phyloP scores from a whole-genome alignment of 2,329 filamentous ascomycete species.

The Sporothrix luriei region DNA sequence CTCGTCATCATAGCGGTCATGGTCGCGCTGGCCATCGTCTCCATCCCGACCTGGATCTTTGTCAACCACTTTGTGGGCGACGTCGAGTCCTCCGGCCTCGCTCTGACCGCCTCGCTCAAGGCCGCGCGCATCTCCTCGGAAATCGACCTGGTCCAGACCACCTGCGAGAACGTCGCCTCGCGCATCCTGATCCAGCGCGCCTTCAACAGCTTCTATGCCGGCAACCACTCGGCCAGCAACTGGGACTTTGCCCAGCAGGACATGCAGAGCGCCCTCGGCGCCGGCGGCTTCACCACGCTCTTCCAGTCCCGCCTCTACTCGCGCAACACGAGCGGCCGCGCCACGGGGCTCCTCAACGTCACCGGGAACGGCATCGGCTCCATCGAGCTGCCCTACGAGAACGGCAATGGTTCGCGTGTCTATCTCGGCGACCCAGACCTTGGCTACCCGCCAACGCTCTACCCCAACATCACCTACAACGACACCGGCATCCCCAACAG shows the following conservation, averaged over 20 bases:
- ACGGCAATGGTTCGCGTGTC: conserved; percentile 60
- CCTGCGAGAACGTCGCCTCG: conserved; percentile 71
- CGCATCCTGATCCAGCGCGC: conserved; percentile 61
- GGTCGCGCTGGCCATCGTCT: conserved; percentile 73
- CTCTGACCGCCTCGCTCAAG: conserved; percentile 82
- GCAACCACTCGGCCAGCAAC: conserved; percentile 59
- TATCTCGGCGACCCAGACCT: conserved; percentile 62
- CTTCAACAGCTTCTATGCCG: conserved; percentile 55
- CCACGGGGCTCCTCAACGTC: conserved; percentile 63
- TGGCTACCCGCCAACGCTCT: conserved; percentile 74
- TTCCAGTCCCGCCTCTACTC: conserved; percentile 76
- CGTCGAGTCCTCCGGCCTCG: conserved; percentile 63
- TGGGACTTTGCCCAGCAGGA: conserved; percentile 67
- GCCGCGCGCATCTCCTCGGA: conserved; percentile 78
- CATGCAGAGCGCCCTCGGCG: conserved; percentile 68
- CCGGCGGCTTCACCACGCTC: conserved; percentile 59
- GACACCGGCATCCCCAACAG: conserved; percentile 49
- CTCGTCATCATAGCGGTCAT: conserved; percentile 77
- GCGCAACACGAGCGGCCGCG: conserved; percentile 62
- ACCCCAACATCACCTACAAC: conserved; percentile 75
- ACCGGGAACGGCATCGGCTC: conserved; percentile 55
- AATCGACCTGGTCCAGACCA: conserved; percentile 76
- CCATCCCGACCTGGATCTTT: conserved; percentile 71
- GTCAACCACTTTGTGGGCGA: conserved; percentile 57
- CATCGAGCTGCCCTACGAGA: conserved; percentile 64